Conservation (phyloP, 257 asterid genomes). For the Plantago major region DNA sequence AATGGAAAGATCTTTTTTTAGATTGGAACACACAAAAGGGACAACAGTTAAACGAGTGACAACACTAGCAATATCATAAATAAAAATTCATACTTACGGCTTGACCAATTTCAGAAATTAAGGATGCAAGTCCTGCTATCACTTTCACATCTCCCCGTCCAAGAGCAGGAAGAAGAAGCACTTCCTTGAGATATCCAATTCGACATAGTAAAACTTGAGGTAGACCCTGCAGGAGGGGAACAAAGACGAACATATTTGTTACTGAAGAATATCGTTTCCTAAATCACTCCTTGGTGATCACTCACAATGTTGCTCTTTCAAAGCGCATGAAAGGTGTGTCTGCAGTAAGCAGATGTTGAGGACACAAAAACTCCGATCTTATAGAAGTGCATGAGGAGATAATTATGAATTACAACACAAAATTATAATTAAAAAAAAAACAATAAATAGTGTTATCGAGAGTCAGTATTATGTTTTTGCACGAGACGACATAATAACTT, state of each 20-base stretch:
- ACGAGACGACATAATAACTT: no score
- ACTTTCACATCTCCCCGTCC: conserved; percentile 69
- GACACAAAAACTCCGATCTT: neutral
- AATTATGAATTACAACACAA: no score
- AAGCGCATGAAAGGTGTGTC: no score
- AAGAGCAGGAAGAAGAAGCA: conserved; percentile 75
- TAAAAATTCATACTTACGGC: conserved; percentile 53
- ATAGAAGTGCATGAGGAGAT: no score
- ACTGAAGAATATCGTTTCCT: conserved; percentile 4
- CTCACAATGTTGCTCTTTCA: no score
- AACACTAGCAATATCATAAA: neutral
- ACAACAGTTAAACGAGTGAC: neutral
- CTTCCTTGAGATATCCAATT: conserved; percentile 72
- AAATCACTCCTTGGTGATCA: neutral
- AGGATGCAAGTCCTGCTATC: conserved; percentile 73
- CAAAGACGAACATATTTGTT: conserved; percentile 16
- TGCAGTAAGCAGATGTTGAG: no score
- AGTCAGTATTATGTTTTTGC: no score
- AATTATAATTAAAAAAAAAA: neutral
- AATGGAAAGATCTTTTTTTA: neutral
- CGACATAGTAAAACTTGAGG: conserved; percentile 68
- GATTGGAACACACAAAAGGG: conserved; percentile 8
- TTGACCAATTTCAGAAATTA: conserved; percentile 92
- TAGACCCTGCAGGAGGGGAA: conserved; percentile 51
- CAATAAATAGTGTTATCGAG: no score